Evolutionary conservation across 306 rosid genomes (phyloP), one percentile per base, ranked within the genome.

Genomic region (Chamaecrista fasciculata): DNA sequence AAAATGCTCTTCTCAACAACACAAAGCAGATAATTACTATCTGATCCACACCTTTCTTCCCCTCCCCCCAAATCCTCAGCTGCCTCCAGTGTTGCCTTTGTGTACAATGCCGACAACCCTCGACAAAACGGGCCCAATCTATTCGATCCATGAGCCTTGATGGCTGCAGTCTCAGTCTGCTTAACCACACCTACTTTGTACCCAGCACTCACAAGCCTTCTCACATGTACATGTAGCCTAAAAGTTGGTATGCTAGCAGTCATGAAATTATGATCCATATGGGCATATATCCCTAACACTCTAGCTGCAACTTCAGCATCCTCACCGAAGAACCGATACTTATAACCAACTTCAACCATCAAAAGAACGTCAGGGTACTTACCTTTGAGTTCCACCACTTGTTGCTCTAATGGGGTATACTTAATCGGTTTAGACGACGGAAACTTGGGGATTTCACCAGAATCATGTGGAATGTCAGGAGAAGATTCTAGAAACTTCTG

Each of bases 111-210:
- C 3, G 95, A 94, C 18, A 90, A 76, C 1, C 95, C 98, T 36
- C 98, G 58, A 8, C 85, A 76, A 73, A 94, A 94, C 0, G 98
- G 98, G n/a, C 90, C 96, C 0, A 78, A 24, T 44, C 82, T 66
- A 70, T 88, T 90, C 21, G 86, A 79, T 11, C 98, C 92, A 2
- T 86, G 97, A 2, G 98, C 89, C 82, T 94, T 94, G 48, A 90
- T 86, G 37, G 98, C 90, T 1, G 98, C 95, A 0, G 98, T 94
- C 79, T 94, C 97, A 0, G 97, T 94, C 87, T 94, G 98, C 86
- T 81, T 88, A 26, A 94, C 89, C 31, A 94, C 97, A 28, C 98
- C 97, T 20, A 94, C 97, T 78, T 94, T 90, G 46, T 82, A 87
- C 43, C 98, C 98, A 1, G 90, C 96, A 16, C 79, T 71, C 29